phyloP scores from a whole-genome alignment of 148 eudicot species.

The Selenicereus undatus region DNA sequence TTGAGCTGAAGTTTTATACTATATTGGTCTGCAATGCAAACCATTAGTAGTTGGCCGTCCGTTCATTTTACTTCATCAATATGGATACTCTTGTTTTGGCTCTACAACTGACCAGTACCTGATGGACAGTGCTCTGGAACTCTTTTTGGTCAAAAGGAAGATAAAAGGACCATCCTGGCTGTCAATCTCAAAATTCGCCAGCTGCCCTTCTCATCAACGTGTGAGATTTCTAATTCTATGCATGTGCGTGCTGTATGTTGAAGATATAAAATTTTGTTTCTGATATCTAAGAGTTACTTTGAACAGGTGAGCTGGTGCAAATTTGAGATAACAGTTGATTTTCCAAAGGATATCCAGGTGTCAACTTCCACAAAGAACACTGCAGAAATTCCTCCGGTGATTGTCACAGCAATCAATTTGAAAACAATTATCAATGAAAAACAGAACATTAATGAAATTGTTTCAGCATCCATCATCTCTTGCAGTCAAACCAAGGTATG shows the following conservation, averaged over 20 bases:
- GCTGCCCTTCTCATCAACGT: slow-evolving; percentile 57
- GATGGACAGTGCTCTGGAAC: slow-evolving; percentile 74
- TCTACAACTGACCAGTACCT: slow-evolving; percentile 14
- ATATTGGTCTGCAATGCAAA: background rate
- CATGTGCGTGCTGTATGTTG: background rate
- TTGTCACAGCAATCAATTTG: slow-evolving; percentile 82
- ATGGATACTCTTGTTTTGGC: background rate
- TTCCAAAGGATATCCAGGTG: slow-evolving; percentile 67
- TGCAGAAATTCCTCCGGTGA: slow-evolving; percentile 82
- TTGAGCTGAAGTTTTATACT: background rate
- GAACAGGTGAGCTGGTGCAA: slow-evolving; percentile 99
- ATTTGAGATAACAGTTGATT: slow-evolving; percentile 75
- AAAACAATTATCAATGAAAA: slow-evolving; percentile 80
- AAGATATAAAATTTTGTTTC: background rate
- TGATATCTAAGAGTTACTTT: slow-evolving; percentile 19
- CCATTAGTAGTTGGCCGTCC: background rate
- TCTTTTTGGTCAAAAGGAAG: slow-evolving; percentile 83
- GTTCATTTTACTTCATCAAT: background rate
- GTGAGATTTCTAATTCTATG: slow-evolving; percentile 39
- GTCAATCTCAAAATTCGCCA: slow-evolving; percentile 66
- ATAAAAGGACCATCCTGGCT: slow-evolving; percentile 97
- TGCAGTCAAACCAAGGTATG: slow-evolving; percentile 86
- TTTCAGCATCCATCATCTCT: slow-evolving; percentile 86
- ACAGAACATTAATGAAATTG: slow-evolving; percentile 76
- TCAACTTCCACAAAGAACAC: slow-evolving; percentile 46